Conservation (phyloP, 192 early-diverging fungal species). For the Coemansia sp. region DNA sequence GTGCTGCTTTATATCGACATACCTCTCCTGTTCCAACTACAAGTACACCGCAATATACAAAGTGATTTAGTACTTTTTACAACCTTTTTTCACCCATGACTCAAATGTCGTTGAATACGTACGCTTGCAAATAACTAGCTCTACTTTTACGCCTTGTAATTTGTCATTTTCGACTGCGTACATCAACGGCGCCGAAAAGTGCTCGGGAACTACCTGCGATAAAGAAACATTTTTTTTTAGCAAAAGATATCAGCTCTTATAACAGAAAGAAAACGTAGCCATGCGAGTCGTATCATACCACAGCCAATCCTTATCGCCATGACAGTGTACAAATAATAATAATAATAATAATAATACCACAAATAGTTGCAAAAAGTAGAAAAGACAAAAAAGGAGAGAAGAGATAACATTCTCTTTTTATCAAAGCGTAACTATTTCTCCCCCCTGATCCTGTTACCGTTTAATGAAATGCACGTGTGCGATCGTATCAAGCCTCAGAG, state of each 20-base stretch:
- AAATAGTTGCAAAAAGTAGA: background rate
- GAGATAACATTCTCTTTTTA: background rate
- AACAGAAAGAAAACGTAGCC: no score
- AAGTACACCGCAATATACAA: background rate
- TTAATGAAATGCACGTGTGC: background rate
- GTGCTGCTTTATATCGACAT: background rate
- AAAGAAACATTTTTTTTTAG: background rate
- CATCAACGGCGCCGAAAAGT: constrained; percentile 73
- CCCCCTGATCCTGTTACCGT: constrained; percentile 1
- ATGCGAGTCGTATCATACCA: constrained; percentile 12
- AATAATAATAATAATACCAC: background rate
- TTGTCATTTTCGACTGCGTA: constrained; percentile 60
- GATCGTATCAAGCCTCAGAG: background rate
- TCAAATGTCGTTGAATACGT: constrained; percentile 29
- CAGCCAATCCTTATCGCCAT: constrained; percentile 43
- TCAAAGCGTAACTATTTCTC: background rate
- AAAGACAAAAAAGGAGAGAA: background rate
- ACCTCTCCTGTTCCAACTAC: constrained; percentile 59
- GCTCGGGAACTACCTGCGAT: constrained; percentile 62
- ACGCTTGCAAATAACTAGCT: constrained; percentile 58
- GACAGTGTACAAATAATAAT: background rate
- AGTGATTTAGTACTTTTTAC: background rate
- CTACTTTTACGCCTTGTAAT: constrained; percentile 58
- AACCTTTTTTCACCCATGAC: no score
- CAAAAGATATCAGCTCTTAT: background rate